Percentiles rank a stretch among this genome's conserved stretches.
These are phyloP conservation scores for Aspergillus uvarum DNA, from an alignment of 2,329 filamentous ascomycete species.

Conservation along the genomic window DNA sequence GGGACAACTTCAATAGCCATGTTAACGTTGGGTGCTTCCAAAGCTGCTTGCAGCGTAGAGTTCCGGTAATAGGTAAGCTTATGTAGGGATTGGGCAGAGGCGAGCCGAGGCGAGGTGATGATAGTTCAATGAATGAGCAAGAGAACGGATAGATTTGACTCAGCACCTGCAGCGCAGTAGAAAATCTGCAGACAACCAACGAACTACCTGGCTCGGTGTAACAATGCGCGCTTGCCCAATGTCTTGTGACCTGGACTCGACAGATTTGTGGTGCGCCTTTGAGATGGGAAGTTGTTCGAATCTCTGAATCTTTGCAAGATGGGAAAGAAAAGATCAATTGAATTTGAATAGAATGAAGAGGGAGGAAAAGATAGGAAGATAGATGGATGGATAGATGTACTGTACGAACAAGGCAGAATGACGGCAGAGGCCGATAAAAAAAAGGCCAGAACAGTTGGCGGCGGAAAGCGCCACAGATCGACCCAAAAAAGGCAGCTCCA, in stretches of 20 bases:
- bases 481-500: conserved; percentile 7
- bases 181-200: not conserved
- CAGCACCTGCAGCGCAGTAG: not conserved
- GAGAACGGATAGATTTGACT: not conserved
- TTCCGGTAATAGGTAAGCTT: not conserved
- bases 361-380: too few relatives aligned
- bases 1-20: conserved; percentile 57
- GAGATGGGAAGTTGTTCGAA: too few relatives aligned
- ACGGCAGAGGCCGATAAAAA: not conserved
- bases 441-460: not conserved
- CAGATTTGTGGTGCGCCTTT: too few relatives aligned
- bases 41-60: not conserved
- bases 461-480: not conserved
- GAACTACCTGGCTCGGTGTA: too few relatives aligned
- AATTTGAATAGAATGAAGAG: too few relatives aligned
- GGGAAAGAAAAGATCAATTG: too few relatives aligned
- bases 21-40: not conserved
- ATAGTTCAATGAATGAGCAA: not conserved
- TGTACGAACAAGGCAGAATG: not conserved
- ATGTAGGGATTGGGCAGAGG: not conserved
- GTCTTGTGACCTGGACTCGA: too few relatives aligned
- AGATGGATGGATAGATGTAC: too few relatives aligned
- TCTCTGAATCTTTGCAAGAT: too few relatives aligned
- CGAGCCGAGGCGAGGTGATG: too few relatives aligned
- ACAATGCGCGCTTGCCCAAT: too few relatives aligned